These are phyloP conservation scores for Backusella morwellensis DNA, from an alignment of 192 early-diverging fungal genomes.

Conservation along the genomic window DNA sequence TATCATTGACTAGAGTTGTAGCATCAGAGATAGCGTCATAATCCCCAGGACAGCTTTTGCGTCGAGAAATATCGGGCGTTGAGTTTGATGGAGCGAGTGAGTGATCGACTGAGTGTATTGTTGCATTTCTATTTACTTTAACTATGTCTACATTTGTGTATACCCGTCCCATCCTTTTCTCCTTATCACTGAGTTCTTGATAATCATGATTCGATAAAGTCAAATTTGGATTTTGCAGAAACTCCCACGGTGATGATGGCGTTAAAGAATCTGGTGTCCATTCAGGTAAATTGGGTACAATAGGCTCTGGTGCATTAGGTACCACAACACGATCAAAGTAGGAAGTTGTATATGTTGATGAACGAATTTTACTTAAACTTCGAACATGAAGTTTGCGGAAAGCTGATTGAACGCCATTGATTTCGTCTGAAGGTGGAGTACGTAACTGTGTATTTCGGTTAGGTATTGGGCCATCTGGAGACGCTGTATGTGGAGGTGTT, in stretches of 20 bases:
- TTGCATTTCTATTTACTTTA: background rate
- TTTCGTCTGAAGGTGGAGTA: background rate
- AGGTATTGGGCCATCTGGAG: background rate
- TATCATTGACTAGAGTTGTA: background rate
- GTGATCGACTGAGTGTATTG: background rate
- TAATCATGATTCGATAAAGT: background rate
- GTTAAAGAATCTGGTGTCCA: background rate
- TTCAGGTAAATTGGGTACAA: background rate
- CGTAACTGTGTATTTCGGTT: background rate
- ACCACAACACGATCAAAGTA: background rate
- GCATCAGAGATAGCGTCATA: no score
- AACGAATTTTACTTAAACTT: background rate
- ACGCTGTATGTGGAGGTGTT: background rate
- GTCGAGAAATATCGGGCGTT: background rate
- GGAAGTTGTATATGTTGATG: background rate
- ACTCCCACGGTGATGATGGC: background rate
- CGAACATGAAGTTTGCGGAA: background rate
- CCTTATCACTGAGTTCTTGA: background rate
- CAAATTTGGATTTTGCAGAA: background rate
- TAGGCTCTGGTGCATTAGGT: background rate
- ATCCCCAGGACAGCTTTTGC: background rate
- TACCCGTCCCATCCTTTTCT: background rate
- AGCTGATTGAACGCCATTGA: background rate
- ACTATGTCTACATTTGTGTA: background rate
- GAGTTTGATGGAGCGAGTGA: background rate